Conservation (phyloP, 495 filamentous ascomycete species). For the Xylaria sp. region DNA sequence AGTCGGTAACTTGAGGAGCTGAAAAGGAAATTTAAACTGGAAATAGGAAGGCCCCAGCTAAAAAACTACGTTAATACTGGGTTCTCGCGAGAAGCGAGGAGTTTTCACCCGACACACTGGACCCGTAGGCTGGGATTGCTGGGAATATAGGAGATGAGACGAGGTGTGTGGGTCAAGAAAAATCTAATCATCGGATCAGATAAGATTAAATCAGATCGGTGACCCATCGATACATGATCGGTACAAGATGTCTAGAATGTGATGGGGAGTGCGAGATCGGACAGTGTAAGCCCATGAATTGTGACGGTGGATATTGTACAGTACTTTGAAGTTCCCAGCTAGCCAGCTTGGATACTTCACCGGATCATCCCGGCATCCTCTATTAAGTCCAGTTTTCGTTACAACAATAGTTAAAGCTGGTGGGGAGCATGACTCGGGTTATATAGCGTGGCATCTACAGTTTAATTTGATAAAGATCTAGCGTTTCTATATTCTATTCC, state of each 20-base stretch:
- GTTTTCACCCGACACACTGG: constrained; percentile 2
- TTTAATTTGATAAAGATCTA: neutral
- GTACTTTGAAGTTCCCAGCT: constrained; percentile 5
- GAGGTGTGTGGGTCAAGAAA: constrained; percentile 22
- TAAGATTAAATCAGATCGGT: constrained; percentile 48
- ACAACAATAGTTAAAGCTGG: neutral
- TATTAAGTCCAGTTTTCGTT: neutral
- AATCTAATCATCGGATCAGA: constrained; percentile 57
- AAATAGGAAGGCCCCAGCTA: neutral
- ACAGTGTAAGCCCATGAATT: constrained; percentile 16
- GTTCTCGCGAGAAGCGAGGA: neutral
- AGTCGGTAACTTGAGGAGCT: neutral
- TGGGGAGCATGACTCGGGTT: neutral
- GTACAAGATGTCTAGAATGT: neutral
- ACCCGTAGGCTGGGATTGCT: constrained; percentile 19
- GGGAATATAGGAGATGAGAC: constrained; percentile 32
- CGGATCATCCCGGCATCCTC: neutral
- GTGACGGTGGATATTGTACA: constrained; percentile 19
- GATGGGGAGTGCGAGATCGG: constrained; percentile 37
- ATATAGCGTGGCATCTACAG: constrained; percentile 1
- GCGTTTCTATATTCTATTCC: constrained; percentile 12
- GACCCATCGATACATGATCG: constrained; percentile 26
- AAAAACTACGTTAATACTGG: neutral
- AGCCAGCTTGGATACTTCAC: neutral
- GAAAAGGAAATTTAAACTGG: neutral